phyloP scores from a whole-genome alignment of 2,329 filamentous ascomycete species.

The Scleromitrula shiraiana region DNA sequence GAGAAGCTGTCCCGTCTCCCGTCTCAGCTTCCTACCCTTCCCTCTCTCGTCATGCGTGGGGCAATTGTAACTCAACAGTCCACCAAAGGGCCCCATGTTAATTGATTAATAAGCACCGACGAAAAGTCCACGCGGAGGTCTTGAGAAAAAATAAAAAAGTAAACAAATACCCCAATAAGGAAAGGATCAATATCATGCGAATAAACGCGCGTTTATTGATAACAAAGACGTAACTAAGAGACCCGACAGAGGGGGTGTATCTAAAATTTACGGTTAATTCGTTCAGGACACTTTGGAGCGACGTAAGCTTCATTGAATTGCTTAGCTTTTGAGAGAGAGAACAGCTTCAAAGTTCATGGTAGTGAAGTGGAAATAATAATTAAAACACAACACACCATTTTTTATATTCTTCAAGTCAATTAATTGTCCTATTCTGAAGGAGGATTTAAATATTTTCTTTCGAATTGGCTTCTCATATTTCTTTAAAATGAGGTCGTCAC shows the following conservation, averaged over 20 bases:
- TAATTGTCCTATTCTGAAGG: not conserved
- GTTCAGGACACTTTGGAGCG: slow-evolving; percentile 19
- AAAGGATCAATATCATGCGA: no score
- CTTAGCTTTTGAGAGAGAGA: slow-evolving; percentile 3
- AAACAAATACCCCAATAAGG: no score
- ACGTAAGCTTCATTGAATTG: slow-evolving; percentile 25
- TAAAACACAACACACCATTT: not conserved
- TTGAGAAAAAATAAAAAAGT: no score
- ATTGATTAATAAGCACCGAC: not conserved
- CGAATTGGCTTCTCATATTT: slow-evolving; percentile 3
- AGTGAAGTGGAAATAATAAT: not conserved
- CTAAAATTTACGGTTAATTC: slow-evolving; percentile 3
- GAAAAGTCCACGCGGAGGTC: no score
- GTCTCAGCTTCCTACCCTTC: no score
- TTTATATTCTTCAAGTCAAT: not conserved
- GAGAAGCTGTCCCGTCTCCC: no score
- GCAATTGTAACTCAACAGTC: not conserved
- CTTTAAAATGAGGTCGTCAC: slow-evolving; percentile 27
- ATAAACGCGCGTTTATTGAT: not conserved
- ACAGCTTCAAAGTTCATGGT: slow-evolving; percentile 1
- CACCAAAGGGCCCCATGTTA: not conserved
- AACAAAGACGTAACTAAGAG: no score
- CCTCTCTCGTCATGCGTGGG: not conserved
- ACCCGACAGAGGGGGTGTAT: slow-evolving; percentile 1
- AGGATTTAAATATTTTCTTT: not conserved